These are phyloP conservation scores for Naganishia antarctica DNA, from an alignment of 768 basidiomycete genomes.

Conservation along the genomic window DNA sequence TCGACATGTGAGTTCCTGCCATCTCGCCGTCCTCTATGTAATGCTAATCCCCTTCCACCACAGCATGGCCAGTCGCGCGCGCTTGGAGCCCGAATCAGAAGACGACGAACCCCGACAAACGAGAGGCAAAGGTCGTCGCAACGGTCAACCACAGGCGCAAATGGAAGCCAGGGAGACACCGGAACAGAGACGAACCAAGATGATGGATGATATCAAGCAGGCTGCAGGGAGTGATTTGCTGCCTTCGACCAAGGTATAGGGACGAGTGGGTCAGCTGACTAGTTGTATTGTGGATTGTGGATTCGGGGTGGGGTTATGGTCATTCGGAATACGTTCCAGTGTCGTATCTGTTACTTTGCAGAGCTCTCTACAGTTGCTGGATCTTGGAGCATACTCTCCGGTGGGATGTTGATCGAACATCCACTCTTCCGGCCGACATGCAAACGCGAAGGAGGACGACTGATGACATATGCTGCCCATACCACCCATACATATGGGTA, in stretches of 20 bases:
- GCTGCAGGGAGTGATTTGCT: constrained; percentile 13
- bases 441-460: no score
- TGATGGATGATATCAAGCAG: constrained; percentile 16
- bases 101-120: constrained; percentile 2
- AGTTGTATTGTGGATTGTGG: background rate
- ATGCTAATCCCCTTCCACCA: background rate
- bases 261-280: background rate
- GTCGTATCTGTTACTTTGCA: no score
- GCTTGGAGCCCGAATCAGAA: background rate
- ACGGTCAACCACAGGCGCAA: background rate
- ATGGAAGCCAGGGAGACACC: constrained; percentile 5
- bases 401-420: no score
- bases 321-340: no score
- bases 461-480: no score
- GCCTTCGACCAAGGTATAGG: background rate
- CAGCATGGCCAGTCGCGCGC: constrained; percentile 3
- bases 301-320: no score
- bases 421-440: no score
- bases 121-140: constrained; percentile 7
- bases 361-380: no score
- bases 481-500: no score
- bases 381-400: no score
- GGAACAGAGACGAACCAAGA: constrained; percentile 13
- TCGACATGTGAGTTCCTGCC: constrained; percentile 51
- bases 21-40: background rate